Evolutionary conservation across 2,329 filamentous ascomycete species (phyloP).

Genomic region (Didymellaceae sp.): DNA sequence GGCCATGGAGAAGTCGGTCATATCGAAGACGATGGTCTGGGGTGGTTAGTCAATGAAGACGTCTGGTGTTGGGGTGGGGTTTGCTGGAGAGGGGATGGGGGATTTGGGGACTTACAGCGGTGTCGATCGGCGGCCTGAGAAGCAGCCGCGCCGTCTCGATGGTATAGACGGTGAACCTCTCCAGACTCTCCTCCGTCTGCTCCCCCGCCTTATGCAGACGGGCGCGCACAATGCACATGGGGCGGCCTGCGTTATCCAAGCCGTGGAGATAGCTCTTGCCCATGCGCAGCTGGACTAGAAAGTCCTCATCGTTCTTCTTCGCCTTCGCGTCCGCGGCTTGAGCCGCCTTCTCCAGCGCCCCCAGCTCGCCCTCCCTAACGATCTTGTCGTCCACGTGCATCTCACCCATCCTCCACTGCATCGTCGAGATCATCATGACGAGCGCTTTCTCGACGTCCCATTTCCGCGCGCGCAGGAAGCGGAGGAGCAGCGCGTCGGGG

Average conservation of each 20-base stretch:
- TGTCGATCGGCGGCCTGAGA: slow-evolving; percentile 81
- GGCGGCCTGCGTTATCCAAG: slow-evolving; percentile 79
- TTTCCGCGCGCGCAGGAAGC: slow-evolving; percentile 58
- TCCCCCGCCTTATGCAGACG: slow-evolving; percentile 82
- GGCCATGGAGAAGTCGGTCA: slow-evolving; percentile 89
- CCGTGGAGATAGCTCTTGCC: slow-evolving; percentile 95
- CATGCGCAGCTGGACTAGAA: slow-evolving; percentile 81
- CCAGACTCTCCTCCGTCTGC: slow-evolving; percentile 80
- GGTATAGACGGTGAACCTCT: slow-evolving; percentile 88
- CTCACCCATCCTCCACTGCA: slow-evolving; percentile 86
- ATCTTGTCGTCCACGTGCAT: slow-evolving; percentile 91
- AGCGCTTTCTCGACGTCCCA: slow-evolving; percentile 95
- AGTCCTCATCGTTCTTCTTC: slow-evolving; percentile 76
- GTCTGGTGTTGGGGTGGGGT: not conserved
- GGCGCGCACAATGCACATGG: slow-evolving; percentile 85
- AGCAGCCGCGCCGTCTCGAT: slow-evolving; percentile 94
- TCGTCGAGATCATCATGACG: slow-evolving; percentile 91
- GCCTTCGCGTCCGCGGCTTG: slow-evolving; percentile 66
- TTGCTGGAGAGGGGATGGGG: not conserved
- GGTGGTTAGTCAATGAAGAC: too few species aligned
- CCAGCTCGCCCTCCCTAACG: slow-evolving; percentile 55
- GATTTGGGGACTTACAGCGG: slow-evolving; percentile 71
- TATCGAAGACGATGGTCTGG: slow-evolving; percentile 96
- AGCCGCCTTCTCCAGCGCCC: slow-evolving; percentile 64
- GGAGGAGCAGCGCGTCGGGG: slow-evolving; percentile 75